Base-by-base conservation (phyloP, 73 alveolate species). In the Paramecium sexaurelia region DNA sequence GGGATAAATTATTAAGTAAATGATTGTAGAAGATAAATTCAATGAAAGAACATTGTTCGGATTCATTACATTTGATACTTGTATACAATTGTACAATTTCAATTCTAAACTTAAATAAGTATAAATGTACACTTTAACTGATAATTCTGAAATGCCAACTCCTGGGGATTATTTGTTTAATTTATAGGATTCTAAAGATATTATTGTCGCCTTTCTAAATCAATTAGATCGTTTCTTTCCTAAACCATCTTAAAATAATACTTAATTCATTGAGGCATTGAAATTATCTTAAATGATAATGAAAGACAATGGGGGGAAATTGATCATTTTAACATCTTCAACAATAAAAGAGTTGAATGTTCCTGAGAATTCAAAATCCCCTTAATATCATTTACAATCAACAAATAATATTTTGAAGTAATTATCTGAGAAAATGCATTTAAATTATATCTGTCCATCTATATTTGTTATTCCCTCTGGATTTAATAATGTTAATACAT, bases 21-120 rank as follows among this genome's bases (percentile, higher is more conserved):
- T 95, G 20, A 94, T 97, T 61, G 93, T 84, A 66, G 87, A 94
- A 93, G 57, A 55, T 75, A 27, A 85, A 96, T 91, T 96, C 96
- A 57, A 97, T 97, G 75, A 95, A 93, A 73, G 95, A 32, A 96
- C 98, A 37, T 61, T 92, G 85, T 94, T 97, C 26, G 94, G 98
- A 2, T 92, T 98, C 85, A 85, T 98, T 56, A 95, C 99, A 2
- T 98, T 91, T 92, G 99, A 98, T 85, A 96, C 93, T 40, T 55
- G 93, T 40, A 92, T 97, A 26, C 99, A 97, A 69, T 94, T 97
- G 85, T 97, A 96, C 91, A 96, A 95, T 84, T 95, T 97, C 32
- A 94, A 95, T 84, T 19, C 95, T 32, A 92, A 93, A n/a, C 91
- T 92, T 56, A 96, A 95, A 83, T 96, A 95, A 82, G 96, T 98